phyloP scores from a whole-genome alignment of 108 stramenopile genomes.

The Skeletonema menzelii region DNA sequence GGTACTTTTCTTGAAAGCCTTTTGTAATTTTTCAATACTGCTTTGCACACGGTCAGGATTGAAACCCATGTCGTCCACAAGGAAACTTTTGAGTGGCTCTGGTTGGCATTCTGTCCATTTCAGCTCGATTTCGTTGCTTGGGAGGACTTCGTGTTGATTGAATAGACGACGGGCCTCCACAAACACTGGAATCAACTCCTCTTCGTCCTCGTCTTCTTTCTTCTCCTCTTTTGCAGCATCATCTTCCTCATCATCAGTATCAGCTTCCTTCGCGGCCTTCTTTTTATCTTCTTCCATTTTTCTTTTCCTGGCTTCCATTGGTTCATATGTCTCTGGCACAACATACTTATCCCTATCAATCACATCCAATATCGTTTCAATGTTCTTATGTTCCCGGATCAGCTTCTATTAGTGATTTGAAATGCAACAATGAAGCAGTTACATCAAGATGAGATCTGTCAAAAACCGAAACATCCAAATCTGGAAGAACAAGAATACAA shows the following conservation, averaged over 20 bases:
- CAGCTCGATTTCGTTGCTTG: slow-evolving; percentile 55
- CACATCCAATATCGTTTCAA: slow-evolving; percentile 85
- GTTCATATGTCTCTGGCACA: slow-evolving; percentile 84
- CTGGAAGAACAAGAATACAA: no score
- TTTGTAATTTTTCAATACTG: slow-evolving; percentile 88
- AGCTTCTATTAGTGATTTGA: slow-evolving; percentile 45
- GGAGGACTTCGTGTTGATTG: slow-evolving; percentile 81
- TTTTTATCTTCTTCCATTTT: slow-evolving; percentile 44
- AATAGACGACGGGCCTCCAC: slow-evolving; percentile 88
- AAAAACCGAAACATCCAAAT: no score
- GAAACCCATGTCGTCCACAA: slow-evolving; percentile 94
- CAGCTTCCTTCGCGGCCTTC: slow-evolving; percentile 40
- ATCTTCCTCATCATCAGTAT: slow-evolving; percentile 43
- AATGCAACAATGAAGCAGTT: no score
- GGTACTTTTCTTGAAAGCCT: slow-evolving; percentile 69
- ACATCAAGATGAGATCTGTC: no score
- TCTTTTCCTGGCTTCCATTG: slow-evolving; percentile 46
- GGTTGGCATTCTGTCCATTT: slow-evolving; percentile 85
- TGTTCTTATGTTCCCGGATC: slow-evolving; percentile 79
- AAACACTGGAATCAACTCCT: slow-evolving; percentile 69
- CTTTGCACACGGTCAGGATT: slow-evolving; percentile 88
- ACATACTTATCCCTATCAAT: slow-evolving; percentile 80
- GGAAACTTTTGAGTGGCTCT: slow-evolving; percentile 75
- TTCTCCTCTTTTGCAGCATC: slow-evolving; percentile 25
- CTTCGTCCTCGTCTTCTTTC: slow-evolving; percentile 43